These are phyloP conservation scores for Garcia nutans DNA, from an alignment of 345 rosid species.

Conservation along the genomic window DNA sequence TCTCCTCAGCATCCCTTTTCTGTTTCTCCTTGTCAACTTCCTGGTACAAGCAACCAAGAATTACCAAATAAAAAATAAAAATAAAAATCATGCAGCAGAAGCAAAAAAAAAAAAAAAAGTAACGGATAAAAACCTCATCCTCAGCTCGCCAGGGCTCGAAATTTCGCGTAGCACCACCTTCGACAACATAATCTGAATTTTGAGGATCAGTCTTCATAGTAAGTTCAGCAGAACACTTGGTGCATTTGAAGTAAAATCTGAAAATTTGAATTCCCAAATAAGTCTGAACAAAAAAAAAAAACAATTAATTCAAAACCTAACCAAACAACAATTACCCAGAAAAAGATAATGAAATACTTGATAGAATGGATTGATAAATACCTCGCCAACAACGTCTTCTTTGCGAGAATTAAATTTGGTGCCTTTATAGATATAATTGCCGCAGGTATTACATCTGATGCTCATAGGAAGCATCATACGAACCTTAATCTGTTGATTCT, in stretches of 20 bases:
- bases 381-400: constrained; percentile 90
- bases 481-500: constrained; percentile 88
- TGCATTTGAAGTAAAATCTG: constrained; percentile 93
- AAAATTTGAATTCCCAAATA: constrained; percentile 88
- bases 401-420: constrained; percentile 93
- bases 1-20: constrained; percentile 78
- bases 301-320: neutral
- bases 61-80: neutral
- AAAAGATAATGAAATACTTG: neutral
- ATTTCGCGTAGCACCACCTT: constrained; percentile 81
- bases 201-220: constrained; percentile 92
- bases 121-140: constrained; percentile 56
- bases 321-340: neutral
- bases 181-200: constrained; percentile 86
- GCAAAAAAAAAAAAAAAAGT: no score
- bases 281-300: constrained; percentile 49
- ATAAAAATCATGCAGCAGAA: neutral
- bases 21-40: constrained; percentile 50
- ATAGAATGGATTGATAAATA: constrained; percentile 12
- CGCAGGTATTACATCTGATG: constrained; percentile 83
- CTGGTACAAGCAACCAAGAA: constrained; percentile 20
- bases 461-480: constrained; percentile 99
- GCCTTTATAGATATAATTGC: constrained; percentile 88
- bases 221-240: constrained; percentile 89
- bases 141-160: constrained; percentile 96